Conservation (phyloP, 257 asterid genomes). For the Forsythia viridissima region DNA sequence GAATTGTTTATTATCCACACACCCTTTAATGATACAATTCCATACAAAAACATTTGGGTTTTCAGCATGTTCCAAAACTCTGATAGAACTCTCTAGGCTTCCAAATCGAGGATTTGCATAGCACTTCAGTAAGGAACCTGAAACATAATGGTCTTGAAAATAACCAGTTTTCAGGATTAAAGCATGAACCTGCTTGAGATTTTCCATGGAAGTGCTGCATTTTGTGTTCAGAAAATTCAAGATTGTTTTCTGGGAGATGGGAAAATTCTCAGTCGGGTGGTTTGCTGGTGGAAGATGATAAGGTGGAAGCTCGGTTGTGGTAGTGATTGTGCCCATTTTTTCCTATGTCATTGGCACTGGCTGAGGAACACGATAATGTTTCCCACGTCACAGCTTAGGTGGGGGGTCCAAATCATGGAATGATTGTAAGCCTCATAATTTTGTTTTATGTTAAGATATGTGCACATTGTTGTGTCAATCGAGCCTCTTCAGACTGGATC, state of each 20-base stretch:
- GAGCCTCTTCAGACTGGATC: too few relatives aligned
- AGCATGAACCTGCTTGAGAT: constrained; percentile 47
- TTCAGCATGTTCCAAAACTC: constrained; percentile 33
- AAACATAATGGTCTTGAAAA: constrained; percentile 47
- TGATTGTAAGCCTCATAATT: too few relatives aligned
- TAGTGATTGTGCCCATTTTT: not conserved
- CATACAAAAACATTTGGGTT: constrained; percentile 52
- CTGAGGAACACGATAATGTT: not conserved
- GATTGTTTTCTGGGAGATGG: constrained; percentile 35
- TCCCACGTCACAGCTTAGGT: not conserved
- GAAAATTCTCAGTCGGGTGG: constrained; percentile 13
- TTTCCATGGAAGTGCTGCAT: constrained; percentile 35
- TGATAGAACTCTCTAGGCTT: constrained; percentile 17
- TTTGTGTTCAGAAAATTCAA: constrained; percentile 42
- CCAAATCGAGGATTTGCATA: constrained; percentile 46
- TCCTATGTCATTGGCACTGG: not conserved
- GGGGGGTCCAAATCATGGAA: not conserved
- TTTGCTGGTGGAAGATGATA: constrained; percentile 18
- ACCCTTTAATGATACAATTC: constrained; percentile 41
- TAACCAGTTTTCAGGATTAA: constrained; percentile 45
- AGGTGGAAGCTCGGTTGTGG: constrained; percentile 24
- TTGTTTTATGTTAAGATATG: too few relatives aligned
- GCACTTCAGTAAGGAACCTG: constrained; percentile 45
- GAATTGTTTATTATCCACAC: constrained; percentile 33
- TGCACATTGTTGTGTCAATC: too few relatives aligned